These are phyloP conservation scores for Pinus taeda DNA, from an alignment of 75 land plant genomes.

Conservation along the genomic window DNA sequence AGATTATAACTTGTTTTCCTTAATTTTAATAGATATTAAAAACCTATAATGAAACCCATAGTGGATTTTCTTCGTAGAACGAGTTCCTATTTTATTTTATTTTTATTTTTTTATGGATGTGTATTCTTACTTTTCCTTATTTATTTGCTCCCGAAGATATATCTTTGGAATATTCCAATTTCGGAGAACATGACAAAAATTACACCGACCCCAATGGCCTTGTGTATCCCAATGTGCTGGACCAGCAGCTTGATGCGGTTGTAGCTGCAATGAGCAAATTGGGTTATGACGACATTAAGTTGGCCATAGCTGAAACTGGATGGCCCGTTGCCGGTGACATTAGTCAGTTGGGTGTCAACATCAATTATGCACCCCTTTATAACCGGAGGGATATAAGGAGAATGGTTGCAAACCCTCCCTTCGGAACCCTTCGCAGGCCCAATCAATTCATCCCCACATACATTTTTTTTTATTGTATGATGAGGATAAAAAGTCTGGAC, in stretches of 20 bases:
- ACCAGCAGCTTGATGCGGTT: conserved; percentile 67
- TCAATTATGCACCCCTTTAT: conserved; percentile 68
- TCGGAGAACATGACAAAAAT: conserved; percentile 16
- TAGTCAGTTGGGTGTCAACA: conserved; percentile 60
- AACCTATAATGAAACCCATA: conserved; percentile 43
- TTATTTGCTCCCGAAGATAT: conserved; percentile 26
- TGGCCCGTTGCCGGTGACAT: conserved; percentile 77
- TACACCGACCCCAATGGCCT: conserved; percentile 47
- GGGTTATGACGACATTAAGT: conserved; percentile 37
- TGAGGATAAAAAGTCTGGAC: conserved; percentile 78
- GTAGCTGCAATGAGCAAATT: conserved; percentile 49
- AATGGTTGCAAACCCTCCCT: conserved; percentile 30
- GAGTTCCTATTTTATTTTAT: conserved; percentile 30
- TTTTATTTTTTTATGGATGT: conserved; percentile 50
- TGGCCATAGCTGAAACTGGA: conserved; percentile 75
- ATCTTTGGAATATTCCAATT: conserved; percentile 57
- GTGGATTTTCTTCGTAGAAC: conserved; percentile 50
- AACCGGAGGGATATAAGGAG: conserved; percentile 55
- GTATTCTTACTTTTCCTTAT: conserved; percentile 70
- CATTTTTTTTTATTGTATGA: conserved; percentile 78
- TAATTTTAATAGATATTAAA: too few species aligned
- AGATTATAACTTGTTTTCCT: too few species aligned
- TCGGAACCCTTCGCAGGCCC: conserved; percentile 74
- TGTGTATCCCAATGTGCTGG: conserved; percentile 57
- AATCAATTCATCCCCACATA: conserved; percentile 41